These are phyloP conservation scores for Diatrype stigma DNA, from an alignment of 2,329 filamentous ascomycete species.

Conservation along the genomic window DNA sequence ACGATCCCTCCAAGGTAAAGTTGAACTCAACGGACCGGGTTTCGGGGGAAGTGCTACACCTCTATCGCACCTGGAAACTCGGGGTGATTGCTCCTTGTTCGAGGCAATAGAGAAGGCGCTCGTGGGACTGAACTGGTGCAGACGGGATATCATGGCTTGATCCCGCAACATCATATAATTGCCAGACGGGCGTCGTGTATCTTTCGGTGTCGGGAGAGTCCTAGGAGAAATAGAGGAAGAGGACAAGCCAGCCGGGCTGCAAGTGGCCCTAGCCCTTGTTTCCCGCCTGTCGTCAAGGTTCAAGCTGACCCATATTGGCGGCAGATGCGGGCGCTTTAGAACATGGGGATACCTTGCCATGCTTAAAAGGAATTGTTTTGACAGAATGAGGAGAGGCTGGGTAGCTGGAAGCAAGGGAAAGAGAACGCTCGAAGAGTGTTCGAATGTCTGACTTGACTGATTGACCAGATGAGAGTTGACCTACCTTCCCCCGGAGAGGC, in stretches of 20 bases:
- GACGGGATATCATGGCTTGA: constrained; percentile 29
- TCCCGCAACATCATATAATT: constrained; percentile 32
- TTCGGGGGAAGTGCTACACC: too few species aligned
- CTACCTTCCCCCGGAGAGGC: neutral
- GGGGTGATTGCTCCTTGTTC: too few species aligned
- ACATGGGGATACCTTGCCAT: constrained; percentile 27
- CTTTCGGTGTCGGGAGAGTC: constrained; percentile 30
- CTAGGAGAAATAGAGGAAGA: constrained; percentile 28
- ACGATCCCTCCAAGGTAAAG: too few species aligned
- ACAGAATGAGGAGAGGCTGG: neutral
- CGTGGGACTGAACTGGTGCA: too few species aligned
- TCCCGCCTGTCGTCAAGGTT: constrained; percentile 19
- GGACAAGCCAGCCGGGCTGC: constrained; percentile 21
- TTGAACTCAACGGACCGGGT: too few species aligned
- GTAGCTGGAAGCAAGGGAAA: neutral
- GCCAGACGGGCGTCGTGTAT: constrained; percentile 30
- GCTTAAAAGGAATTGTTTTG: constrained; percentile 1
- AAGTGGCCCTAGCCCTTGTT: constrained; percentile 18
- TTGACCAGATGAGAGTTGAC: neutral
- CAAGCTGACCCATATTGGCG: constrained; percentile 32
- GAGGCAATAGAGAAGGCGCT: too few species aligned
- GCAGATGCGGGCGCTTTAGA: constrained; percentile 28
- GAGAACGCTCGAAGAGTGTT: neutral
- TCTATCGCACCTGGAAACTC: too few species aligned
- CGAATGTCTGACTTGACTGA: constrained; percentile 2